These are phyloP conservation scores for Nannizziopsis barbatae DNA, from an alignment of 2,329 filamentous ascomycete genomes.

Conservation along the genomic window DNA sequence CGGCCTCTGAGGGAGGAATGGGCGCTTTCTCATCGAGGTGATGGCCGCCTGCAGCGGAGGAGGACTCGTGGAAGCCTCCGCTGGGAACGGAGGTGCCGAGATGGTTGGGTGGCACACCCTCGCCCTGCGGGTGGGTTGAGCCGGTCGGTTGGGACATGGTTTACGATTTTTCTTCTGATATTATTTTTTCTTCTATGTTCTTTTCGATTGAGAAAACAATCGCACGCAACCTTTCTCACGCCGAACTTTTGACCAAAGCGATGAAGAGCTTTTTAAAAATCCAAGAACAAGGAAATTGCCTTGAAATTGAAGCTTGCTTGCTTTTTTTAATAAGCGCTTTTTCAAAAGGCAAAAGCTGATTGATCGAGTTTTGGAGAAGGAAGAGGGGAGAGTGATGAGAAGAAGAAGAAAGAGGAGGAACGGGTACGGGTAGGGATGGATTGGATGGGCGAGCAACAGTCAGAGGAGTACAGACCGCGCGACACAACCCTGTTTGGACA, in stretches of 20 bases:
- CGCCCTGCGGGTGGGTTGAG: conserved; percentile 15
- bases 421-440: conserved; percentile 4
- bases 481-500: neutral
- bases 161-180: neutral
- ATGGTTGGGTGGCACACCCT: conserved; percentile 17
- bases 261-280: no score
- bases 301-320: neutral
- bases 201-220: no score
- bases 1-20: conserved; percentile 1
- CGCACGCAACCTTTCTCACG: no score
- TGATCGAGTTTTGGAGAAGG: neutral
- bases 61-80: conserved; percentile 15
- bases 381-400: conserved; percentile 5
- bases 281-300: conserved; percentile 2
- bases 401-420: conserved; percentile 7
- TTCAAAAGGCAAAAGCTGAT: conserved; percentile 10
- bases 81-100: conserved; percentile 19
- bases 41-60: neutral
- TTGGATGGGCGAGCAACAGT: conserved; percentile 13
- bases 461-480: conserved; percentile 6
- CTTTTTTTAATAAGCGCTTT: neutral
- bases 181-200: no score
- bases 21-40: conserved; percentile 11
- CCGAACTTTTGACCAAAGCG: no score
- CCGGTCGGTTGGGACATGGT: conserved; percentile 14